phyloP scores from a whole-genome alignment of 306 rosid genomes.

The Quercus variabilis region DNA sequence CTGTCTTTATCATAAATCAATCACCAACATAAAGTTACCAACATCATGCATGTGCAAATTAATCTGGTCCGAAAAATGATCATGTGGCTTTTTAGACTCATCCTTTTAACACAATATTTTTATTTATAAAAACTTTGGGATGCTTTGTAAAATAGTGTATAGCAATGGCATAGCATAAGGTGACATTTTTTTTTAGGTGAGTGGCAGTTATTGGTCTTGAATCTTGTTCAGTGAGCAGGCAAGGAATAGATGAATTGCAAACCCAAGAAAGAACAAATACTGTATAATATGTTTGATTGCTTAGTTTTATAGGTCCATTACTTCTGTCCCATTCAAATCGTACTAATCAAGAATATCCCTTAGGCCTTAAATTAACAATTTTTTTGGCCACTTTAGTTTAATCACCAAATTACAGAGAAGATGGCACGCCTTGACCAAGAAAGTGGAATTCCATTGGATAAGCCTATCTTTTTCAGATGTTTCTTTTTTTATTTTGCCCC shows the following conservation, averaged over 20 bases:
- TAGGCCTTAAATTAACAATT: slow-evolving; percentile 3
- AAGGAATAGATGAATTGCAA: slow-evolving; percentile 2
- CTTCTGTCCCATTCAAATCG: slow-evolving; percentile 25
- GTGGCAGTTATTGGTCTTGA: slow-evolving; percentile 15
- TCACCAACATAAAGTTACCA: not conserved
- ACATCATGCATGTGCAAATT: not conserved
- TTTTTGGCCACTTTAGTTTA: slow-evolving; percentile 2
- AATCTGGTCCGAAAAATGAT: not conserved
- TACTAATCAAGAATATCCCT: slow-evolving; percentile 15
- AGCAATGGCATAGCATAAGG: not conserved
- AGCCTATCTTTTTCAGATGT: slow-evolving; percentile 12
- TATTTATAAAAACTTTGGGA: not conserved
- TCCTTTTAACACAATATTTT: not conserved
- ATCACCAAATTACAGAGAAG: slow-evolving; percentile 26
- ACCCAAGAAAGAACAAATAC: slow-evolving; percentile 24
- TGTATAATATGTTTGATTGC: not conserved
- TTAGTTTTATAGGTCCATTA: not conserved
- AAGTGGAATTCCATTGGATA: slow-evolving; percentile 25
- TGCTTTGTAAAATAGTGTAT: not conserved
- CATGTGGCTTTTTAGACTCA: not conserved
- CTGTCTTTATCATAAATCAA: not conserved
- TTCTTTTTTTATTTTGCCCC: not conserved
- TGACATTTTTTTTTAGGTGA: not conserved
- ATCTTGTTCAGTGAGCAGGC: slow-evolving; percentile 11
- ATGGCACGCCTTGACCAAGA: slow-evolving; percentile 18